phyloP scores from a whole-genome alignment of 2,329 filamentous ascomycete genomes.

The Simplicillium sp. region DNA sequence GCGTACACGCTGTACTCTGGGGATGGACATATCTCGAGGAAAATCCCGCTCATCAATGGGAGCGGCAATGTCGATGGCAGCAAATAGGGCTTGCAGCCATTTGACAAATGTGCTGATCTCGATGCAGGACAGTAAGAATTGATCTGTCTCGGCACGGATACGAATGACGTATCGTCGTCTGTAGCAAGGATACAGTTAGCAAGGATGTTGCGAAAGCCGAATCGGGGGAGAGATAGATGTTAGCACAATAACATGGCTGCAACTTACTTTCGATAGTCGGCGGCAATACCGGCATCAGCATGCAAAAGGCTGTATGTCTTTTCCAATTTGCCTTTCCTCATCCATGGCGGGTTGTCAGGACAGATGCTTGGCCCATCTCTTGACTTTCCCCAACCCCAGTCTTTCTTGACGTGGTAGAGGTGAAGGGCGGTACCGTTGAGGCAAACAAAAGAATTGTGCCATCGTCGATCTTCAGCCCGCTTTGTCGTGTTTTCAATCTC shows the following conservation, averaged over 20 bases:
- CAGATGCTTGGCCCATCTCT: constrained; percentile 37
- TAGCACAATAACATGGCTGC: no score
- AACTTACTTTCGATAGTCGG: constrained; percentile 60
- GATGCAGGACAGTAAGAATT: constrained; percentile 60
- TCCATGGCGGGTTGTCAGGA: constrained; percentile 40
- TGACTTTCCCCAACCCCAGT: constrained; percentile 39
- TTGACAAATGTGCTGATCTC: constrained; percentile 56
- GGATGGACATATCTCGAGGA: constrained; percentile 52
- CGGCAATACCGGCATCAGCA: constrained; percentile 65
- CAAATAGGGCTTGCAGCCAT: constrained; percentile 60
- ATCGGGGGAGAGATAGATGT: no score
- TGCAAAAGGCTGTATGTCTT: constrained; percentile 64
- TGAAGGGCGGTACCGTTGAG: constrained; percentile 61
- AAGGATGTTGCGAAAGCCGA: no score
- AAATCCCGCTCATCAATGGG: constrained; percentile 63
- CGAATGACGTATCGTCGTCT: constrained; percentile 59
- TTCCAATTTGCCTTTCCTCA: constrained; percentile 46
- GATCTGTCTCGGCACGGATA: constrained; percentile 63
- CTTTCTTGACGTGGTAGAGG: constrained; percentile 54
- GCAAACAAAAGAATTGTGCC: constrained; percentile 53
- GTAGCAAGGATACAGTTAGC: not conserved
- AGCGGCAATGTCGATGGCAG: constrained; percentile 63
- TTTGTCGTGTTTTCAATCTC: constrained; percentile 58
- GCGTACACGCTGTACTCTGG: constrained; percentile 43
- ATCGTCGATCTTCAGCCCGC: constrained; percentile 51